A percentile compares a stretch with the other conserved stretches of the same genome.
Conservation (phyloP, 768 basidiomycete species). For the Brasilioporus rufonigricans region DNA sequence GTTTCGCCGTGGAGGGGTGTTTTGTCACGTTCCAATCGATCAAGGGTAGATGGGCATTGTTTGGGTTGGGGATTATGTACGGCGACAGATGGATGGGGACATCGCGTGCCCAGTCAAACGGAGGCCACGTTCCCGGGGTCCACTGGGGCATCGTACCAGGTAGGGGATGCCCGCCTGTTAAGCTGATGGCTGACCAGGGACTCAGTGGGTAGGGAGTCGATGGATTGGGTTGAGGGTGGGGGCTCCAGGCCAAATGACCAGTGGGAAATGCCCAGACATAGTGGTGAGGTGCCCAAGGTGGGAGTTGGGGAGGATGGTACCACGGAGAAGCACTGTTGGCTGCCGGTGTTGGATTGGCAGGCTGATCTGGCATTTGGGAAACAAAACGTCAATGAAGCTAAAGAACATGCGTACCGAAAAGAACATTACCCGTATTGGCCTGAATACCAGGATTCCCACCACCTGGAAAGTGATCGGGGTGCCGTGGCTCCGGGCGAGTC, state of each 20-base stretch:
- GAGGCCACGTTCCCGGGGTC: conserved; percentile 29
- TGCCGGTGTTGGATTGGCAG: background rate
- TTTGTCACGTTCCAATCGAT: conserved; percentile 37
- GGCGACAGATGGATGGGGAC: conserved; percentile 27
- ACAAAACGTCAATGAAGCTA: conserved; percentile 2
- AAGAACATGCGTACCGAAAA: background rate
- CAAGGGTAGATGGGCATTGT: conserved; percentile 26
- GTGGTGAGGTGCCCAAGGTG: conserved; percentile 21
- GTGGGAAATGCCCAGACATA: conserved; percentile 24
- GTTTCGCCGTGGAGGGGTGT: conserved; percentile 31
- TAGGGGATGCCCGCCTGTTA: conserved; percentile 24
- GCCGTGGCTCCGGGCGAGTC: conserved; percentile 1
- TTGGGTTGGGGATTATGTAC: conserved; percentile 32
- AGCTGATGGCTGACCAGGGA: conserved; percentile 15
- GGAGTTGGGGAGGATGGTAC: conserved; percentile 3
- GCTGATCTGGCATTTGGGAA: conserved; percentile 7
- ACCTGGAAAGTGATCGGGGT: conserved; percentile 15
- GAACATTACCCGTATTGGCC: conserved; percentile 16
- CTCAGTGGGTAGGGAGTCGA: conserved; percentile 1
- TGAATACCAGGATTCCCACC: conserved; percentile 22
- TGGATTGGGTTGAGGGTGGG: conserved; percentile 19
- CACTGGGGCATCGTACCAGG: conserved; percentile 27
- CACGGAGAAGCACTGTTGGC: background rate
- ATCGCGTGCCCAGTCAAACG: conserved; percentile 20
- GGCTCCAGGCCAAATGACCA: conserved; percentile 27